phyloP scores from a whole-genome alignment of 176 grass and related monocot genomes.

The Ananas comosus region DNA sequence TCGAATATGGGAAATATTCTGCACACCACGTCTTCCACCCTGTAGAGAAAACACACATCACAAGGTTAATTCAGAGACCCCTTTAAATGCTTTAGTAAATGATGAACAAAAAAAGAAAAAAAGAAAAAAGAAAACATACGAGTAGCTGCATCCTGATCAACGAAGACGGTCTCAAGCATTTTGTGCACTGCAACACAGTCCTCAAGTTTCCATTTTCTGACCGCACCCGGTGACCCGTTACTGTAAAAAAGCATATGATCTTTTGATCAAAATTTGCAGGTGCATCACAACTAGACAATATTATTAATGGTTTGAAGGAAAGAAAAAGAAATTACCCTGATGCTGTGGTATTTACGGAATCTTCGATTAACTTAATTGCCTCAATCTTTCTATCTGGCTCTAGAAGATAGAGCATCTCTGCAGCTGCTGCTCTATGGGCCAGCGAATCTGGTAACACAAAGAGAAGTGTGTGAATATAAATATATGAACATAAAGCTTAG shows the following conservation, averaged over 20 bases:
- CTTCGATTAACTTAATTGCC: constrained; percentile 90
- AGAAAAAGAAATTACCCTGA: constrained; percentile 43
- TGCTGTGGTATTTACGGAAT: constrained; percentile 57
- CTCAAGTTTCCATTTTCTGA: constrained; percentile 61
- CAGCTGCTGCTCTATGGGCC: constrained; percentile 71
- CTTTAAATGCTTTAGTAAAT: neutral
- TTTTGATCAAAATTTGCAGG: neutral
- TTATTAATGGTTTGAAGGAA: neutral
- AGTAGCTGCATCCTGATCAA: constrained; percentile 46
- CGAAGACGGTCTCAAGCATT: constrained; percentile 57
- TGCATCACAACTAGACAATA: neutral
- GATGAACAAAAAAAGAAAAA: neutral
- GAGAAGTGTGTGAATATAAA: constrained; percentile 8
- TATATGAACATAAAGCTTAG: neutral
- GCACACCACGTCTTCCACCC: constrained; percentile 77
- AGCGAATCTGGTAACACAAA: constrained; percentile 49
- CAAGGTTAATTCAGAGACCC: neutral
- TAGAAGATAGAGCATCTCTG: constrained; percentile 88
- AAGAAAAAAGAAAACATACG: constrained; percentile 39
- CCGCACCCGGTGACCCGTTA: constrained; percentile 36
- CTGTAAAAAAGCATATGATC: constrained; percentile 27
- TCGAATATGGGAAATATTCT: constrained; percentile 83
- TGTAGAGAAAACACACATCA: constrained; percentile 34
- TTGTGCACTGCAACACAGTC: constrained; percentile 90
- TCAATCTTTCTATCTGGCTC: constrained; percentile 70